Conservation (phyloP, 352 stramenopile genomes). For the Elongisporangium undulatum region DNA sequence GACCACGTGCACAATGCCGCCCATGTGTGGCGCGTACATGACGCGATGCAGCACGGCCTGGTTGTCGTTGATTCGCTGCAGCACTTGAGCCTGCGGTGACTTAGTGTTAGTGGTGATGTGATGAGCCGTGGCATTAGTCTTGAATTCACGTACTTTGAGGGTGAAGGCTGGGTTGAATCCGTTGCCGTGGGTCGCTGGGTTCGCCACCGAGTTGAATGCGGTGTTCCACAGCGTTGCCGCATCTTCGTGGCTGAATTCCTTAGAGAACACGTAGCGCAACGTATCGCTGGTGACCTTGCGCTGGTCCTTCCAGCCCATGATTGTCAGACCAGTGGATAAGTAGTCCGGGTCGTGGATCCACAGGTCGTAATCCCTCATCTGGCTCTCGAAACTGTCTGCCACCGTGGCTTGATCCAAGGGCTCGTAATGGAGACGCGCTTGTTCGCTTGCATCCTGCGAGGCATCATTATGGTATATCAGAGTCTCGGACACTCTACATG, state of each 20-base stretch:
- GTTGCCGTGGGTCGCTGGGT: slow-evolving; percentile 21
- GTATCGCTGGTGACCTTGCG: slow-evolving; percentile 32
- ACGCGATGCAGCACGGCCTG: slow-evolving; percentile 26
- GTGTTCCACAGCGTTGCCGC: slow-evolving; percentile 29
- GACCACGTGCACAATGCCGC: slow-evolving; percentile 43
- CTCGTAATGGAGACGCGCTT: too few species aligned
- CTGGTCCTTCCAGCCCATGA: slow-evolving; percentile 54
- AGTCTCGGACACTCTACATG: too few species aligned
- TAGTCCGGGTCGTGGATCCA: slow-evolving; percentile 22
- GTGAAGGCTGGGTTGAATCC: slow-evolving; percentile 36
- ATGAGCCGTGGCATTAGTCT: too few species aligned
- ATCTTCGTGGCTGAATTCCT: slow-evolving; percentile 30
- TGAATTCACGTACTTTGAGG: slow-evolving; percentile 14
- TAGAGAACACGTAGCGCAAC: slow-evolving; percentile 43
- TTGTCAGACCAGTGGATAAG: slow-evolving; percentile 20
- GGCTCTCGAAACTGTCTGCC: slow-evolving; percentile 14
- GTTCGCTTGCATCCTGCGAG: too few species aligned
- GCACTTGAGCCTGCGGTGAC: slow-evolving; percentile 13
- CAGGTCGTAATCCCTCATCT: slow-evolving; percentile 25
- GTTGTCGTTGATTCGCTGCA: slow-evolving; percentile 33
- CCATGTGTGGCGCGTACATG: slow-evolving; percentile 48
- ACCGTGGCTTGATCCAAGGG: too few species aligned
- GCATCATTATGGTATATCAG: too few species aligned
- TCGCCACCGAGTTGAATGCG: slow-evolving; percentile 26
- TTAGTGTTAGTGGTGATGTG: too few species aligned